These are phyloP conservation scores for Protea cynaroides DNA, from an alignment of 164 flowering plant genomes.

Conservation along the genomic window DNA sequence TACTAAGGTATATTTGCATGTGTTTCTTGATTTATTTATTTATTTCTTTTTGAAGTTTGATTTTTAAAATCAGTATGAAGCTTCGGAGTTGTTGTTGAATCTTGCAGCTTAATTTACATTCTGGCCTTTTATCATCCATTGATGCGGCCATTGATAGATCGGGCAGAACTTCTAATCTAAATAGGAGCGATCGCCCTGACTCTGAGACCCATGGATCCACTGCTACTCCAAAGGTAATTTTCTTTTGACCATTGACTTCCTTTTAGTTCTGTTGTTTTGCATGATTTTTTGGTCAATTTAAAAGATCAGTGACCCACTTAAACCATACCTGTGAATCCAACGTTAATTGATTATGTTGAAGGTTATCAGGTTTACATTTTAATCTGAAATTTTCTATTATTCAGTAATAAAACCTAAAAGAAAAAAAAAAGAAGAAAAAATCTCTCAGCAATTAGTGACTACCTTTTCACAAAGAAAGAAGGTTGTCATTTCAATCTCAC, in stretches of 20 bases:
- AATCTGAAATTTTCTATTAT: too few species aligned
- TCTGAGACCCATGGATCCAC: constrained; percentile 28
- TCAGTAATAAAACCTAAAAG: too few species aligned
- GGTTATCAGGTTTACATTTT: too few species aligned
- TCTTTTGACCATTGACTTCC: not conserved
- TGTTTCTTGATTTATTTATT: not conserved
- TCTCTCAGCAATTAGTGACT: too few species aligned
- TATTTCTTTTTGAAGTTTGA: too few species aligned
- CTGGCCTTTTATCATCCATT: constrained; percentile 50
- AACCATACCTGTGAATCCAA: too few species aligned
- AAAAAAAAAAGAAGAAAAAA: too few species aligned
- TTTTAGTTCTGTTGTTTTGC: not conserved
- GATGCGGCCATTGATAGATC: constrained; percentile 30
- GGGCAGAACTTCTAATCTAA: constrained; percentile 2
- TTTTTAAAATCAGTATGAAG: not conserved
- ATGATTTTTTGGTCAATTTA: too few species aligned
- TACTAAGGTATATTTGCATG: constrained; percentile 42
- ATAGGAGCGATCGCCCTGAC: constrained; percentile 24
- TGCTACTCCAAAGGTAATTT: constrained; percentile 44
- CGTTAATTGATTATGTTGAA: too few species aligned
- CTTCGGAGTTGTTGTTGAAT: constrained; percentile 10
- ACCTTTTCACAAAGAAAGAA: too few species aligned
- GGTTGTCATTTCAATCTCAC: too few species aligned
- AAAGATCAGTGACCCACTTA: too few species aligned
- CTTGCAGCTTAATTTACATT: constrained; percentile 60